Base-by-base conservation (phyloP, 2,329 filamentous ascomycete species). In the Colletotrichum tofieldiae region DNA sequence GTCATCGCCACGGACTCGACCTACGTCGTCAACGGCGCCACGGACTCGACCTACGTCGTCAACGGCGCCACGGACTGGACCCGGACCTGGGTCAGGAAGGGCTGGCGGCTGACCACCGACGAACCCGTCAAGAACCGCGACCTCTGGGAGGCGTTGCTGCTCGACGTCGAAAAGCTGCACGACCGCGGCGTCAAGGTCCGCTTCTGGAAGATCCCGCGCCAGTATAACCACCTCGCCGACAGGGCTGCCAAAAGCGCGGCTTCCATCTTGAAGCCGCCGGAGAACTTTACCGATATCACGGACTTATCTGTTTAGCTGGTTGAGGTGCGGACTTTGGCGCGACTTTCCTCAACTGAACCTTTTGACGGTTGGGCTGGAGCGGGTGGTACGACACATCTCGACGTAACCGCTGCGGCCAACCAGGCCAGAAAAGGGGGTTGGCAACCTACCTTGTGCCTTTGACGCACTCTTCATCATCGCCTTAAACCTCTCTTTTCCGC, bases 1-100 rank as follows among this genome's bases (percentile, higher is more conserved):
- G 84, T 89, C 47, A 82, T 91, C 69, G 88, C 87, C 2, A 88
- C 87, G 0, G 86, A 90, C 75, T 89, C 86, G 0, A 81, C 82
- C 37, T 89, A 89, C 75, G 84, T 87, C 7, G 82, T 84, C 1
- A 75, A 84, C 18, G 85, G 86, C 9, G 77, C 83, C 9, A 88
- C 86, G 0, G 66, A 90, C 75, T 89, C 86, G 0, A 81, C 82
- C 37, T 89, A 89, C 75, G 84, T 87, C 7, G 82, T 84, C 1
- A 75, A 84, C 18, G 85, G 86, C 9, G 77, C 83, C 9, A 88
- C 86, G 0, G 66, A 77, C 16, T 86, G 84, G 82, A 77, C 81
- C 0, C 80, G 75, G 68, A 77, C 49, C 0, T 90, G 88, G 88
- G 60, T 84, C 7, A 64, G 63, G 7, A 85, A 84, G 18, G 81